These are phyloP conservation scores for Phytopythium delawarense DNA, from an alignment of 352 stramenopile species.

Conservation along the genomic window DNA sequence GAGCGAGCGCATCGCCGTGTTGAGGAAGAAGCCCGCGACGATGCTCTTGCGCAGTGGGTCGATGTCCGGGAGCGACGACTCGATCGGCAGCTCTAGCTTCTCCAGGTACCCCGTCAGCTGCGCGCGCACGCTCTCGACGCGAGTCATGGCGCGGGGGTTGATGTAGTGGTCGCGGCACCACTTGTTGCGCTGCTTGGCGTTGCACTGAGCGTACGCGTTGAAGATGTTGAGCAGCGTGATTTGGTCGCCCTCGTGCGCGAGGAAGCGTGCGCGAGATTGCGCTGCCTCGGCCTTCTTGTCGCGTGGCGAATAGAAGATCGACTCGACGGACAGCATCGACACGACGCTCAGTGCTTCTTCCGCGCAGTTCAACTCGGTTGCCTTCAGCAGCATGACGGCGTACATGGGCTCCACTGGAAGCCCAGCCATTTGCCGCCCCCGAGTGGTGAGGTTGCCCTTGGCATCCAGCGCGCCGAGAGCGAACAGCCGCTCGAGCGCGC, in stretches of 20 bases:
- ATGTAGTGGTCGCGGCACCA: slow-evolving; percentile 88
- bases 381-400: slow-evolving; percentile 84
- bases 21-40: slow-evolving; percentile 85
- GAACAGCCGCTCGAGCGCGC: slow-evolving; percentile 83
- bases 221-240: slow-evolving; percentile 84
- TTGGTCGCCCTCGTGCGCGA: slow-evolving; percentile 82
- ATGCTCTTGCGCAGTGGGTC: slow-evolving; percentile 87
- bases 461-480: slow-evolving; percentile 64
- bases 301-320: slow-evolving; percentile 83
- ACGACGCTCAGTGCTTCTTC: slow-evolving; percentile 85
- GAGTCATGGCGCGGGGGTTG: slow-evolving; percentile 77
- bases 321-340: slow-evolving; percentile 88
- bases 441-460: slow-evolving; percentile 58
- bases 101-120: slow-evolving; percentile 72
- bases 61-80: slow-evolving; percentile 70
- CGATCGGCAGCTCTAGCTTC: slow-evolving; percentile 62
- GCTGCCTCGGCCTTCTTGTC: slow-evolving; percentile 84
- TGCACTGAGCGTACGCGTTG: slow-evolving; percentile 70
- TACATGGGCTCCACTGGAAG: slow-evolving; percentile 89
- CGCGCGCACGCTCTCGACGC: slow-evolving; percentile 76
- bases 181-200: slow-evolving; percentile 76
- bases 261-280: slow-evolving; percentile 71
- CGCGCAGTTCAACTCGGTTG: slow-evolving; percentile 69
- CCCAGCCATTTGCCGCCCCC: slow-evolving; percentile 80
- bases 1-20: slow-evolving; percentile 85